Percentiles rank a stretch among this genome's conserved stretches.
phyloP scores from a whole-genome alignment of 805 yeast species.

The Isabelozyma rhagii region DNA sequence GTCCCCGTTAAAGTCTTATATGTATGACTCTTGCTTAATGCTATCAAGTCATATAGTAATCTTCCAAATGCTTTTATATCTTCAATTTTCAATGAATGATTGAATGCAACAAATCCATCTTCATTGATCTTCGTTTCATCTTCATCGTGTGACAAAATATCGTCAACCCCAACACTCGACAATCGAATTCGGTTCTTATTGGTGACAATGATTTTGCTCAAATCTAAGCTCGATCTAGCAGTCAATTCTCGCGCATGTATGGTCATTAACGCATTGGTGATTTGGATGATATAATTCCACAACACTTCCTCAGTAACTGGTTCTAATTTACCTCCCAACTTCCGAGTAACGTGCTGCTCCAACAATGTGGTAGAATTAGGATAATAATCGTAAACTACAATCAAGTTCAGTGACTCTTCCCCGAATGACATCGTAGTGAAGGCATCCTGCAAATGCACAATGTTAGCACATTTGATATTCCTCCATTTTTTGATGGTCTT shows the following conservation, averaged over 20 bases:
- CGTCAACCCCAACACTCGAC: conserved; percentile 67
- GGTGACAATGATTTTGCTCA: conserved; percentile 71
- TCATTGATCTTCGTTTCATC: conserved; percentile 17
- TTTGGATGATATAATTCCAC: conserved; percentile 77
- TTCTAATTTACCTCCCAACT: conserved; percentile 37
- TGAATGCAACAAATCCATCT: conserved; percentile 9
- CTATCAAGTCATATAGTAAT: conserved; percentile 54
- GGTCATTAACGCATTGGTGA: conserved; percentile 63
- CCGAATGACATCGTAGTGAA: conserved; percentile 87
- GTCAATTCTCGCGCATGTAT: conserved; percentile 65
- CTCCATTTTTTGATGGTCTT: conserved; percentile 67
- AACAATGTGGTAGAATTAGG: conserved; percentile 71
- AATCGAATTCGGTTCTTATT: conserved; percentile 68
- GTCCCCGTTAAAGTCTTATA: conserved; percentile 13
- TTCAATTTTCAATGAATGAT: conserved; percentile 38
- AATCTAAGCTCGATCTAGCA: conserved; percentile 56
- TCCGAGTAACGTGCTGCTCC: conserved; percentile 61
- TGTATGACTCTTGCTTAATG: conserved; percentile 27
- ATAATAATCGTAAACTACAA: conserved; percentile 79
- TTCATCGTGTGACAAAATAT: conserved; percentile 51
- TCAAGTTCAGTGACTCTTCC: conserved; percentile 57
- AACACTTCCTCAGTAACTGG: conserved; percentile 61
- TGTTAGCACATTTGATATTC: conserved; percentile 48
- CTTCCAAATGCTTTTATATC: conserved; percentile 63
- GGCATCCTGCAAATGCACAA: conserved; percentile 71